Conservation (phyloP, 495 filamentous ascomycete genomes). For the Aspergillus homomorphus region DNA sequence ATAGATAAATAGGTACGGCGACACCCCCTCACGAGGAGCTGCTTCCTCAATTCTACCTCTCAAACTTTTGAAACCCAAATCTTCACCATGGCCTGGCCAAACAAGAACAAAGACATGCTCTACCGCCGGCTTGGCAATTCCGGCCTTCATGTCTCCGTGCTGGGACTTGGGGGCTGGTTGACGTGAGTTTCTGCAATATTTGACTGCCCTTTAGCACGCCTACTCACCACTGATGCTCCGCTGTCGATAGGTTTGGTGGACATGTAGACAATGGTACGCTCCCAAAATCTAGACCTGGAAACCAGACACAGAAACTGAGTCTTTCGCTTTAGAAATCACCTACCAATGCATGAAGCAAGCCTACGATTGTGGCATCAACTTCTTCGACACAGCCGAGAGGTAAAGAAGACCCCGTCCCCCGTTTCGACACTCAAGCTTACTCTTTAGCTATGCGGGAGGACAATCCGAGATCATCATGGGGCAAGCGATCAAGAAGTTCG, state of each 20-base stretch:
- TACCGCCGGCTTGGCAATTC: slow-evolving; percentile 68
- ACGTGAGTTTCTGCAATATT: slow-evolving; percentile 16
- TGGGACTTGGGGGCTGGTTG: slow-evolving; percentile 64
- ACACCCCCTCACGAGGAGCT: background rate
- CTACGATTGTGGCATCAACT: slow-evolving; percentile 74
- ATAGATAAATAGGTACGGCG: background rate
- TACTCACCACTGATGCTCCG: background rate
- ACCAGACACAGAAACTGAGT: background rate
- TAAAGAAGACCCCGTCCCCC: slow-evolving; percentile 24
- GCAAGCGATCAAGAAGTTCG: slow-evolving; percentile 56
- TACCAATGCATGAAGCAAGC: slow-evolving; percentile 71
- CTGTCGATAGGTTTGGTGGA: slow-evolving; percentile 19
- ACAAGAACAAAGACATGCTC: slow-evolving; percentile 51
- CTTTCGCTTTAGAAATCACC: slow-evolving; percentile 49
- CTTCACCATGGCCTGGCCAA: slow-evolving; percentile 25
- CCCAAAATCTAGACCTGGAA: background rate
- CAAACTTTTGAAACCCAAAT: background rate
- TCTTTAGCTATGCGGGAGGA: slow-evolving; percentile 55
- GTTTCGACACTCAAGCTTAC: background rate
- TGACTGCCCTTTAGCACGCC: background rate
- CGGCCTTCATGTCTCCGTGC: slow-evolving; percentile 65
- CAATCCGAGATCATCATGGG: slow-evolving; percentile 75
- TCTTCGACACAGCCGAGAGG: slow-evolving; percentile 57
- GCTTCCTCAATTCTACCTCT: background rate
- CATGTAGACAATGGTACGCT: slow-evolving; percentile 23